Base-by-base conservation (phyloP, 2,329 filamentous ascomycete species). In the Aciculosporium take region DNA sequence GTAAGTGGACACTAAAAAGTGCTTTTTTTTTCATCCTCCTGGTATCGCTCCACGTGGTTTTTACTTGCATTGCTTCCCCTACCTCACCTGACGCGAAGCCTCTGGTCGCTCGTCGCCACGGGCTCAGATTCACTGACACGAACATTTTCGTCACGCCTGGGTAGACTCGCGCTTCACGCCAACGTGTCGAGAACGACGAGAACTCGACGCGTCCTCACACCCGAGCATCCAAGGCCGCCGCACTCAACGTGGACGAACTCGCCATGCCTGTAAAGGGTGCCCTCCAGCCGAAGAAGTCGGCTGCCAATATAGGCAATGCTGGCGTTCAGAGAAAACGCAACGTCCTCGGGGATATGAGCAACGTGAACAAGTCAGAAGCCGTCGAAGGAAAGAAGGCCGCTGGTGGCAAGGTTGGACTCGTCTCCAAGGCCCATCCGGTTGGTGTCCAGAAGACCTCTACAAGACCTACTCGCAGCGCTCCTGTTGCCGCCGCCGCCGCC, bases 301-400 rank as follows among this genome's bases (percentile, higher is more conserved):
- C 69, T 23, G 60, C 66, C 37, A 69, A 64, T 50, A 59, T 61
- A 43, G 65, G 67, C 39, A 61, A 69, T 53, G 62, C 69, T 37
- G 69, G 69, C 46, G 57, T 53, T 37, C 60, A 62, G 43, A 74
- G 82, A 56, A 91, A 84, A 67, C 85, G 91, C 57, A 76, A 82
- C 53, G 88, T 85, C 37, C 74, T 98, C 29, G 87, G 84, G 44
- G 91, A 98, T 67, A 83, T 95, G 52, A 96, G 87, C 74, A 98
- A 98, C 66, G 82, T 94, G 48, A 78, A 78, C 53, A 96, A 95
- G 62, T 72, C 73, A 37, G 83, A 84, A 41, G 69, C 63, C 5
- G 67, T 71, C 47, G 82, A 84, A 42, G 76, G 72, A 51, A 94
- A 93, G 71, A 94, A 94, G 71, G 59, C 68, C 29, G 63, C 63